phyloP scores from a whole-genome alignment of 768 basidiomycete genomes.

The Auricularia auricula-judae region DNA sequence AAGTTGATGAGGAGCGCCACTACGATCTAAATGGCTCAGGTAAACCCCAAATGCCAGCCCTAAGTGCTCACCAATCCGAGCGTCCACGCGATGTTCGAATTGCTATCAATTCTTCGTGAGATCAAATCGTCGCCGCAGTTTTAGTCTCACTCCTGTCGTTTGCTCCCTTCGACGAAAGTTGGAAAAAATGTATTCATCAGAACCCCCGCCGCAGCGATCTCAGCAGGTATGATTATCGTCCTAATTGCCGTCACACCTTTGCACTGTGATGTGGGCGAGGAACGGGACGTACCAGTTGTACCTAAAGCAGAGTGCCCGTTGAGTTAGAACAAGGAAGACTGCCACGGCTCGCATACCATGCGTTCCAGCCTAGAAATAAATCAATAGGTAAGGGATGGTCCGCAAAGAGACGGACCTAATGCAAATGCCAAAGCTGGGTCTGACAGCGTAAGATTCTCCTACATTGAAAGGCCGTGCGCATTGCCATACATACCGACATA shows the following conservation, averaged over 20 bases:
- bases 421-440: conserved; percentile 13
- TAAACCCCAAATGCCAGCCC: not conserved
- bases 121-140: not conserved
- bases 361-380: conserved; percentile 3
- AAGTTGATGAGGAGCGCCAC: not conserved
- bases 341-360: not conserved
- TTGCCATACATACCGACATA: conserved; percentile 7
- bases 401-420: not conserved
- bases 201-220: conserved; percentile 61
- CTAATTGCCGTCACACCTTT: conserved; percentile 4
- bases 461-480: too few species aligned
- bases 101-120: not conserved
- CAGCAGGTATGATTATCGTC: conserved; percentile 56
- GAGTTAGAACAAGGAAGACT: not conserved
- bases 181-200: conserved; percentile 30
- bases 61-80: not conserved
- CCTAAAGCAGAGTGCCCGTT: not conserved
- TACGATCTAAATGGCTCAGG: not conserved
- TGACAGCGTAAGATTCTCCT: not conserved
- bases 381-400: too few species aligned
- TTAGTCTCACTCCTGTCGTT: not conserved
- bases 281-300: not conserved
- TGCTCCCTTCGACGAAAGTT: not conserved
- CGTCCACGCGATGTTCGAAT: not conserved
- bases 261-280: too few species aligned